Conservation (phyloP, 768 basidiomycete genomes). For the Mycena indigotica region DNA sequence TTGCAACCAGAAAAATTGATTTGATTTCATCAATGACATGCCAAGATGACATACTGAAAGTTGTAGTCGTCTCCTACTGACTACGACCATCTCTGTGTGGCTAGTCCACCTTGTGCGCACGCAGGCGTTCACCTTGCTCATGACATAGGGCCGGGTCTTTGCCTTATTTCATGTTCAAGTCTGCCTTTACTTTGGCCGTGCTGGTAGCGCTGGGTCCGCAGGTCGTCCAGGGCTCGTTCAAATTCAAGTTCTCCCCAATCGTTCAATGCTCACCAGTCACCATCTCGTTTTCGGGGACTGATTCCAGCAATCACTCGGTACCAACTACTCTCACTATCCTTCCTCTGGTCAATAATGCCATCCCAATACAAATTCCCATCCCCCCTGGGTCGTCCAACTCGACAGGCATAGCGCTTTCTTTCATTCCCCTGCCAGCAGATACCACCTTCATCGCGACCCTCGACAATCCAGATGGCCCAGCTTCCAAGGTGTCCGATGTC, state of each 20-base stretch:
- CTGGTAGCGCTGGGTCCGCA: conserved; percentile 42
- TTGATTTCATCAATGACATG: too few relatives aligned
- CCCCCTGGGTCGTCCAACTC: conserved; percentile 37
- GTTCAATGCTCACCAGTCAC: conserved; percentile 56
- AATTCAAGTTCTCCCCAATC: conserved; percentile 46
- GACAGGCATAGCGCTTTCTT: conserved; percentile 47
- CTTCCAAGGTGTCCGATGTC: conserved; percentile 50
- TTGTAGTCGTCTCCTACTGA: conserved; percentile 24
- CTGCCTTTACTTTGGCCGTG: conserved; percentile 33
- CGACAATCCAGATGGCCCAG: conserved; percentile 45
- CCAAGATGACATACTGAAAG: too few relatives aligned
- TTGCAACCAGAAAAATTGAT: too few relatives aligned
- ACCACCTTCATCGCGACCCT: conserved; percentile 58
- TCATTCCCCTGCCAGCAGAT: conserved; percentile 53
- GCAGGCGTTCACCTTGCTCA: conserved; percentile 28
- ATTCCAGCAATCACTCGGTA: conserved; percentile 32
- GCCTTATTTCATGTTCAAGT: conserved; percentile 29
- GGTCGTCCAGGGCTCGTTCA: conserved; percentile 40
- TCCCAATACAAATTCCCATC: conserved; percentile 51
- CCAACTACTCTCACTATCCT: conserved; percentile 53
- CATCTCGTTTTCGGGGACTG: conserved; percentile 47
- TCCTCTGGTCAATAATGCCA: conserved; percentile 47
- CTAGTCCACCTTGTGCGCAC: conserved; percentile 39
- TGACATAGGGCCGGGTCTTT: conserved; percentile 24
- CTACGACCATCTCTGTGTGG: conserved; percentile 35